Conservation (phyloP, 495 filamentous ascomycete species). For the Aspergillus incahuasiensis region DNA sequence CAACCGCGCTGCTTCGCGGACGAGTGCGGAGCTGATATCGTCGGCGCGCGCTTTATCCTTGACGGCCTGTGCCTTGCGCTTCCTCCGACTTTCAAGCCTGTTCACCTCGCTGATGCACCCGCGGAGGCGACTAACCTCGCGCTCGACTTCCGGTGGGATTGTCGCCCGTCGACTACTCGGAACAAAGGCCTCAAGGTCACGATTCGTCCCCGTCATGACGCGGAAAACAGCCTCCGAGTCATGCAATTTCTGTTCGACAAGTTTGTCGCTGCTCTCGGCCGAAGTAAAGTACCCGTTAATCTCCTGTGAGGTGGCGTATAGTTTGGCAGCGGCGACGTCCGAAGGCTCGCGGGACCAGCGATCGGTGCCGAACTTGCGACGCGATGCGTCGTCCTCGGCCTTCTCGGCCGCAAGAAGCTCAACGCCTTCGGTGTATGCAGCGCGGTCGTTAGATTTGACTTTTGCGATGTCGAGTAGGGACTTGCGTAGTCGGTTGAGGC, state of each 20-base stretch:
- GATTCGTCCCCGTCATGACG: conserved; percentile 71
- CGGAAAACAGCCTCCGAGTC: conserved; percentile 69
- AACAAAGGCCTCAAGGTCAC: conserved; percentile 80
- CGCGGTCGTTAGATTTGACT: conserved; percentile 68
- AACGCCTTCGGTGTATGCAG: conserved; percentile 76
- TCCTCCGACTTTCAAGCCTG: conserved; percentile 71
- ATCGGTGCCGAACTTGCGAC: conserved; percentile 80
- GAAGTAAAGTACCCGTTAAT: conserved; percentile 85
- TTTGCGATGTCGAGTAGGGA: conserved; percentile 84
- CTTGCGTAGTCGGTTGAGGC: conserved; percentile 64
- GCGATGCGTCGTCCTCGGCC: conserved; percentile 71
- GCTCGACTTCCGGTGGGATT: conserved; percentile 75
- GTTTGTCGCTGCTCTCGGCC: conserved; percentile 73
- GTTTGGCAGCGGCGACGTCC: conserved; percentile 61
- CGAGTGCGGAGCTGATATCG: conserved; percentile 79
- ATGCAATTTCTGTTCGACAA: conserved; percentile 73
- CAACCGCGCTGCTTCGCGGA: conserved; percentile 74
- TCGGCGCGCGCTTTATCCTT: conserved; percentile 76
- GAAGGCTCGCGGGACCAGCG: conserved; percentile 74
- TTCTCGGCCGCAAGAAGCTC: conserved; percentile 73
- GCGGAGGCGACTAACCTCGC: conserved; percentile 67
- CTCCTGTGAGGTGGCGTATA: conserved; percentile 70
- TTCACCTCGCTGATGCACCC: conserved; percentile 76
- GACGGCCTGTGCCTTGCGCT: conserved; percentile 68
- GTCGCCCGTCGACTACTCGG: conserved; percentile 74